phyloP scores from a whole-genome alignment of 176 grass and related monocot species.

The Cenchrus purpureus region DNA sequence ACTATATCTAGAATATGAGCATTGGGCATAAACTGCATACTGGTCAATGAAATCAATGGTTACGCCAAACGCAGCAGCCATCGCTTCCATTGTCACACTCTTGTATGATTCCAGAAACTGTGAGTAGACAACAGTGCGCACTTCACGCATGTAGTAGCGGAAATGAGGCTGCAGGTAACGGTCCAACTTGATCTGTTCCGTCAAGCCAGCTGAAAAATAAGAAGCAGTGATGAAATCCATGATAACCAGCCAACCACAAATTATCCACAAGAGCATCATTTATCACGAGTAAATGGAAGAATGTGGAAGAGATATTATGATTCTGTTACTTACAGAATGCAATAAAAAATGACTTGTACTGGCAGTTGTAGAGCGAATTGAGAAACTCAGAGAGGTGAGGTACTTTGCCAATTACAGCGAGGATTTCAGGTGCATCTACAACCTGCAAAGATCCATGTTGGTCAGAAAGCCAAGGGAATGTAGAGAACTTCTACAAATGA shows the following conservation, averaged over 20 bases:
- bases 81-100: conserved; percentile 97
- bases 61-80: conserved; percentile 94
- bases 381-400: conserved; percentile 95
- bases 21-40: conserved; percentile 33
- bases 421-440: conserved; percentile 95
- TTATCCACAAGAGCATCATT: not conserved
- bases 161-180: conserved; percentile 93
- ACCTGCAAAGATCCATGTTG: conserved; percentile 60
- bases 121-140: conserved; percentile 88
- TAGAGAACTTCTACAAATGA: not conserved
- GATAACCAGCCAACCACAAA: not conserved
- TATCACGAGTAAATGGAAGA: conserved; percentile 13
- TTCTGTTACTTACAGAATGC: conserved; percentile 86
- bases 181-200: conserved; percentile 91
- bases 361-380: conserved; percentile 88
- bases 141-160: conserved; percentile 94
- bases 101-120: conserved; percentile 98
- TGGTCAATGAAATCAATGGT: conserved; percentile 93
- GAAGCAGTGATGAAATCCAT: conserved; percentile 26
- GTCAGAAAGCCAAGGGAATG: conserved; percentile 25
- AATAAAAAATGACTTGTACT: conserved; percentile 95
- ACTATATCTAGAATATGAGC: not conserved
- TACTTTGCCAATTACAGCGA: conserved; percentile 92
- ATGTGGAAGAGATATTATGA: conserved; percentile 1
- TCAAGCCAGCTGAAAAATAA: conserved; percentile 87